A percentile compares a stretch with the other conserved stretches of the same genome.
Conservation (phyloP, 2,329 filamentous ascomycete genomes). For the Sporothrix inflata region DNA sequence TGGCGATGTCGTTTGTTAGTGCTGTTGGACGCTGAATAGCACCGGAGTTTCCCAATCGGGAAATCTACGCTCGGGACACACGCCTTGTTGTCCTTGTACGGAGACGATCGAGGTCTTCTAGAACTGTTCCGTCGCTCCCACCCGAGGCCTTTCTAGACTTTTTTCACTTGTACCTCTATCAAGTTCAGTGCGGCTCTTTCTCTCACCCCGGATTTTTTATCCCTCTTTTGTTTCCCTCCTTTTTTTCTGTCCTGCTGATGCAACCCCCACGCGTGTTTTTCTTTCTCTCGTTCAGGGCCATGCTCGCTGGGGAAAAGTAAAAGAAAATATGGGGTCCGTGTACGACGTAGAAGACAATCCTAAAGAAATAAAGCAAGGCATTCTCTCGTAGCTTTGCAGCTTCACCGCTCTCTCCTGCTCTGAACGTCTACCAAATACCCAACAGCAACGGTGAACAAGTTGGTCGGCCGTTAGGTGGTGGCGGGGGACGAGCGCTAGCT, state of each 20-base stretch:
- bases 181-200: background rate
- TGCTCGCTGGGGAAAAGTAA: background rate
- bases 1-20: background rate
- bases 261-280: slow-evolving; percentile 8
- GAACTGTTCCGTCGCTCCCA: background rate
- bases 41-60: slow-evolving; percentile 10
- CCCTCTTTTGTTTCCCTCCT: too few species aligned
- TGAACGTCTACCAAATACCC: background rate
- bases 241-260: slow-evolving; percentile 15
- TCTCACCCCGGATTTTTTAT: background rate
- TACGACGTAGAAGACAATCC: too few species aligned
- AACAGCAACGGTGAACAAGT: background rate
- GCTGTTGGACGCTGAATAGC: background rate
- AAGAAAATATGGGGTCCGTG: background rate
- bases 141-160: background rate
- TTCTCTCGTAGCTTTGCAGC: background rate
- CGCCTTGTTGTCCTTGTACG: too few species aligned
- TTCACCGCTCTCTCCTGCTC: background rate
- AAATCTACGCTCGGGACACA: background rate
- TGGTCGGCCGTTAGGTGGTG: background rate
- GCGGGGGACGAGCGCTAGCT: background rate
- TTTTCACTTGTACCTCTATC: background rate
- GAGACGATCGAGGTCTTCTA: too few species aligned
- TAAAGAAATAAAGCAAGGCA: too few species aligned
- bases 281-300: background rate